phyloP scores from a whole-genome alignment of 768 basidiomycete species.

The Serendipita vermifera region DNA sequence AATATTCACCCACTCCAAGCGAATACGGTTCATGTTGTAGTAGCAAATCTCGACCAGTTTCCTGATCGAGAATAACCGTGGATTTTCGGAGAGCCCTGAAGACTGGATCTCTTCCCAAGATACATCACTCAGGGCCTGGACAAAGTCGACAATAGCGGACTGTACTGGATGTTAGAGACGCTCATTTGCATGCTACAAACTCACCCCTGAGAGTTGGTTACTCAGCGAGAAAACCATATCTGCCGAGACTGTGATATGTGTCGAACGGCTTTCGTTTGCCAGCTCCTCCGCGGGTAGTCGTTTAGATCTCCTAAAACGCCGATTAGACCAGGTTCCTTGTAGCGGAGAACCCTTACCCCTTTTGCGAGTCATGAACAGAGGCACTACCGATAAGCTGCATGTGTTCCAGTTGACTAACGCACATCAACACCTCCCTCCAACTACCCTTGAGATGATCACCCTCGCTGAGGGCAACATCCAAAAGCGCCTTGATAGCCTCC shows the following conservation, averaged over 20 bases:
- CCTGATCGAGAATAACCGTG: slow-evolving; percentile 90
- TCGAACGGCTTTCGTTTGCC: slow-evolving; percentile 91
- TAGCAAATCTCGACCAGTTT: slow-evolving; percentile 99
- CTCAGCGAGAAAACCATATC: slow-evolving; percentile 99
- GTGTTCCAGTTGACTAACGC: slow-evolving; percentile 95
- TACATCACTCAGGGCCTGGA: slow-evolving; percentile 87
- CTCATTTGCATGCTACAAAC: slow-evolving; percentile 22
- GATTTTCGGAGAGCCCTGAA: slow-evolving; percentile 85
- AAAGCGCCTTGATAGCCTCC: slow-evolving; percentile 90
- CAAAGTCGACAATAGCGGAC: slow-evolving; percentile 97
- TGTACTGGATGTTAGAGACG: slow-evolving; percentile 23
- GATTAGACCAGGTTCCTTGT: neutral
- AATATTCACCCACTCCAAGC: slow-evolving; percentile 93
- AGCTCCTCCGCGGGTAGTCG: slow-evolving; percentile 82
- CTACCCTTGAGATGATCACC: slow-evolving; percentile 91
- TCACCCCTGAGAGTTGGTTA: slow-evolving; percentile 84
- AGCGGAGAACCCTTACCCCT: slow-evolving; percentile 44
- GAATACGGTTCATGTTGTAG: slow-evolving; percentile 98
- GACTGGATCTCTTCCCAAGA: slow-evolving; percentile 99
- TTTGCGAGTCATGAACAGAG: slow-evolving; percentile 68
- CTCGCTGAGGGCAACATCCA: slow-evolving; percentile 93
- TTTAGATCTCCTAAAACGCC: slow-evolving; percentile 28
- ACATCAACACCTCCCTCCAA: slow-evolving; percentile 92
- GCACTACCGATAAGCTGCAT: slow-evolving; percentile 96
- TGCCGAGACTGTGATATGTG: slow-evolving; percentile 95